Evolutionary conservation across 129 eudicot species (phyloP).

Genomic region (Rutidosis leptorrhynchoides): DNA sequence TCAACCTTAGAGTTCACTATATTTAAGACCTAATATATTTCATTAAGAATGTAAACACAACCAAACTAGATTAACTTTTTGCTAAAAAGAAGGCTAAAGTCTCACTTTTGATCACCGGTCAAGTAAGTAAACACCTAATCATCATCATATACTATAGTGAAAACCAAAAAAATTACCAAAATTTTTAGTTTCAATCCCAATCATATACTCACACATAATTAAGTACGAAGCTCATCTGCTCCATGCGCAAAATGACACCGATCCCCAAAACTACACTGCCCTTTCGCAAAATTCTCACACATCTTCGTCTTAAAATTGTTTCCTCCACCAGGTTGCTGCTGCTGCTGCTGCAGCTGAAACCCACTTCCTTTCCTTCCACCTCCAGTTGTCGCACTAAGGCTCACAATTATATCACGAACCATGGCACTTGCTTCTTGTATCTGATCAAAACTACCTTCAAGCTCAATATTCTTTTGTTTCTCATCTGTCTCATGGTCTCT

Average conservation of each 20-base stretch:
- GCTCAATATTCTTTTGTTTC: slow-evolving; percentile 49
- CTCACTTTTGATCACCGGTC: not conserved
- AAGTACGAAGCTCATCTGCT: slow-evolving; percentile 8
- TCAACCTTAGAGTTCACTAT: not conserved
- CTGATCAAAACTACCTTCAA: slow-evolving; percentile 62
- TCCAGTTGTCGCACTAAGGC: not conserved
- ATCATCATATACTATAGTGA: slow-evolving; percentile 7
- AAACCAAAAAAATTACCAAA: slow-evolving; percentile 8
- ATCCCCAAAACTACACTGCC: slow-evolving; percentile 19
- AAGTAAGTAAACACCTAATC: slow-evolving; percentile 1
- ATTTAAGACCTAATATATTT: not conserved
- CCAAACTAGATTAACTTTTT: not conserved
- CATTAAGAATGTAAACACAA: not conserved
- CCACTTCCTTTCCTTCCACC: slow-evolving; percentile 16
- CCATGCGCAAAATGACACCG: slow-evolving; percentile 18
- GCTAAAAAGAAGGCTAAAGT: not conserved
- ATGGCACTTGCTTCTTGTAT: slow-evolving; percentile 31
- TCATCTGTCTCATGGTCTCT: slow-evolving; percentile 56
- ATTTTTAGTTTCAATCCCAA: not conserved
- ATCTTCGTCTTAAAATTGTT: slow-evolving; percentile 11
- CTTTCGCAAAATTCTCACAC: slow-evolving; percentile 15
- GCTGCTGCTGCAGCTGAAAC: slow-evolving; percentile 20
- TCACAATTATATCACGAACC: slow-evolving; percentile 10
- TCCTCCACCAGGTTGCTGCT: slow-evolving; percentile 17
- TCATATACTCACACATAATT: not conserved